A percentile compares a stretch with the other conserved stretches of the same genome.
Conservation (phyloP, 495 filamentous ascomycete species). For the Podospora anserina region DNA sequence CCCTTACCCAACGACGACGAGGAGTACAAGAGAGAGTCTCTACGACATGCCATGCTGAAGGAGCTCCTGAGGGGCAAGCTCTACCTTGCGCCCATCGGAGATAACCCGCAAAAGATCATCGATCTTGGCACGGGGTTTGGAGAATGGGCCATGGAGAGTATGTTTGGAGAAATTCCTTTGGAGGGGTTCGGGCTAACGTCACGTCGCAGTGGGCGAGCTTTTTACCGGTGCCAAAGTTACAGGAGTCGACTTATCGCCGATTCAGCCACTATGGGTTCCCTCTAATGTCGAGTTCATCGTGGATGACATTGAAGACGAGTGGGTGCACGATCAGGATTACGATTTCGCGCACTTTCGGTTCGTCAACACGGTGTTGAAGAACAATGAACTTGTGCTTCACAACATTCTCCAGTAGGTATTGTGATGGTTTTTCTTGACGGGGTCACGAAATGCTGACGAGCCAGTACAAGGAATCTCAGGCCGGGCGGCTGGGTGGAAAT, state of each 20-base stretch:
- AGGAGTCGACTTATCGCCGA: conserved; percentile 63
- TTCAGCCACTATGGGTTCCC: conserved; percentile 56
- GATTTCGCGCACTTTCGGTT: conserved; percentile 52
- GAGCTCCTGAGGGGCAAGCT: conserved; percentile 56
- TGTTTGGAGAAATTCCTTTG: conserved; percentile 22
- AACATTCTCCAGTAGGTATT: conserved; percentile 34
- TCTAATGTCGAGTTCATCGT: conserved; percentile 57
- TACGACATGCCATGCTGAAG: conserved; percentile 59
- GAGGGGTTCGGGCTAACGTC: neutral
- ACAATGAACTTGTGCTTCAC: conserved; percentile 40
- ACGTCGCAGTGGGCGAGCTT: conserved; percentile 47
- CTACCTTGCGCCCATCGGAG: conserved; percentile 56
- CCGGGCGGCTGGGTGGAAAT: conserved; percentile 64
- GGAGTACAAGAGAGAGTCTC: conserved; percentile 39
- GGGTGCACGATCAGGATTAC: conserved; percentile 49
- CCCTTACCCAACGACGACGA: conserved; percentile 40
- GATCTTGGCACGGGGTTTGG: conserved; percentile 66
- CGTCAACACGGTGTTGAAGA: conserved; percentile 44
- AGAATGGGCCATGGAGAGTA: conserved; percentile 64
- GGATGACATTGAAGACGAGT: conserved; percentile 58
- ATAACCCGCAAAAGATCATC: conserved; percentile 56
- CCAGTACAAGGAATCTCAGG: conserved; percentile 48
- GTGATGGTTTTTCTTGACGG: conserved; percentile 12
- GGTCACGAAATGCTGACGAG: neutral
- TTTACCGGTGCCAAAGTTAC: conserved; percentile 54